Evolutionary conservation across 306 rosid genomes (phyloP).

Genomic region (Rosa persica): DNA sequence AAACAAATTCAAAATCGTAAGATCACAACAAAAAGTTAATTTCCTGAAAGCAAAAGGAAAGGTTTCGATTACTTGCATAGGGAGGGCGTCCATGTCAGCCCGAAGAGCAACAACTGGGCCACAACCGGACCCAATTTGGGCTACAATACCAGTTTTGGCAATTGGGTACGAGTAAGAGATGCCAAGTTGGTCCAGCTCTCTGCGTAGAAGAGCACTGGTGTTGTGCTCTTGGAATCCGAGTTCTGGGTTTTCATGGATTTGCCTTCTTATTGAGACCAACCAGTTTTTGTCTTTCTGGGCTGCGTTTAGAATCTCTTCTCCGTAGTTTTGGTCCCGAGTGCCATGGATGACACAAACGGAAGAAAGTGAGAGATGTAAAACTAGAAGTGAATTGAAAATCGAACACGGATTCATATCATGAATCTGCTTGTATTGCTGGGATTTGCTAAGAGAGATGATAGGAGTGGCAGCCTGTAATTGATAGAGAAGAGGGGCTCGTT

Average conservation of each 20-base stretch:
- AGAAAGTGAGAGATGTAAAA: slow-evolving; percentile 21
- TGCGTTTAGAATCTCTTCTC: slow-evolving; percentile 40
- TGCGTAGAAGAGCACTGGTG: slow-evolving; percentile 67
- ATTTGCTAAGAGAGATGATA: background rate
- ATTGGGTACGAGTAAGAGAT: slow-evolving; percentile 55
- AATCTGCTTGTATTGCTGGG: background rate
- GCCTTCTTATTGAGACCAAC: slow-evolving; percentile 57
- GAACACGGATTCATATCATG: slow-evolving; percentile 17
- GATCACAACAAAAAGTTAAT: background rate
- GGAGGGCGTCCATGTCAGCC: slow-evolving; percentile 47
- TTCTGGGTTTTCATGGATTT: slow-evolving; percentile 74
- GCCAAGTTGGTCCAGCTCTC: slow-evolving; percentile 50
- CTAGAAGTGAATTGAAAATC: slow-evolving; percentile 16
- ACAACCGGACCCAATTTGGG: slow-evolving; percentile 39
- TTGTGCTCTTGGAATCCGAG: slow-evolving; percentile 59
- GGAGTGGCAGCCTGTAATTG: background rate
- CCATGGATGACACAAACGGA: slow-evolving; percentile 7
- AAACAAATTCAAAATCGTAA: background rate
- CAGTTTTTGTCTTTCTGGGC: slow-evolving; percentile 53
- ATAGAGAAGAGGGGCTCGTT: background rate
- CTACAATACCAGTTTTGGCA: slow-evolving; percentile 53
- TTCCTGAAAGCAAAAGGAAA: background rate
- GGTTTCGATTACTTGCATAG: slow-evolving; percentile 29
- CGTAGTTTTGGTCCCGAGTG: slow-evolving; percentile 23
- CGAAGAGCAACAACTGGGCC: slow-evolving; percentile 38